Base-by-base conservation (phyloP, 1,139 yeast species). In the Hansenula sp. region DNA sequence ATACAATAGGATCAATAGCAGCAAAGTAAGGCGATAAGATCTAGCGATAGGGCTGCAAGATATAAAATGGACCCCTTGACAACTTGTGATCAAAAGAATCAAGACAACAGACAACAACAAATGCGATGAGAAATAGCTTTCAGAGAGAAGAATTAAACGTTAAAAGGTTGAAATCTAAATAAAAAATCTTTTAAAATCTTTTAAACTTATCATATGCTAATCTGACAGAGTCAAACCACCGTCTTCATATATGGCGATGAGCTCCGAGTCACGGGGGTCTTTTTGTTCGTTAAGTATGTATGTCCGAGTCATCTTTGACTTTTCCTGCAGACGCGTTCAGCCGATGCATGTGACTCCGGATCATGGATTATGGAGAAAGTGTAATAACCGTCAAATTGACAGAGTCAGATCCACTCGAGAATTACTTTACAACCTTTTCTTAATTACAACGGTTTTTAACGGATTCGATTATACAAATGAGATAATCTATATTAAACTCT, bases 401-500 rank as follows among this genome's bases (percentile, higher is more conserved):
- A 17, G 16, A 17, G 8, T 17, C 34, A 32, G 25, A 21, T 21
- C 25, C 5, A 21, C 25, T 21, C 25, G 25, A 21, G 25, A 9
- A 21, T 6, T 21, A 21, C 33, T 5, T 31, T n/a, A 15, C 28
- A 11, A 25, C n/a, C n/a, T n/a, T n/a, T n/a, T n/a, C n/a, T n/a
- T n/a, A n/a, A n/a, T n/a, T n/a, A n/a, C n/a, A n/a, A n/a, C n/a
- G n/a, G n/a, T n/a, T n/a, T n/a, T n/a, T n/a, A n/a, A n/a, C n/a
- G n/a, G n/a, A n/a, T n/a, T n/a, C n/a, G 25, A n/a, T 5, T 6
- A 11, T 7, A 28, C 15, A 28, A 28, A 28, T 7, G 31, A 28
- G 31, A 5, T 28, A n/a, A 12, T 28, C 13, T 28, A 28, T 34
- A 8, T 37, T 19, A 36, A 11, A 74, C 51, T 59, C 68, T 75